Evolutionary conservation across 1,284 basidiomycete species (phyloP).

Genomic region (Ganoderma multipileum): DNA sequence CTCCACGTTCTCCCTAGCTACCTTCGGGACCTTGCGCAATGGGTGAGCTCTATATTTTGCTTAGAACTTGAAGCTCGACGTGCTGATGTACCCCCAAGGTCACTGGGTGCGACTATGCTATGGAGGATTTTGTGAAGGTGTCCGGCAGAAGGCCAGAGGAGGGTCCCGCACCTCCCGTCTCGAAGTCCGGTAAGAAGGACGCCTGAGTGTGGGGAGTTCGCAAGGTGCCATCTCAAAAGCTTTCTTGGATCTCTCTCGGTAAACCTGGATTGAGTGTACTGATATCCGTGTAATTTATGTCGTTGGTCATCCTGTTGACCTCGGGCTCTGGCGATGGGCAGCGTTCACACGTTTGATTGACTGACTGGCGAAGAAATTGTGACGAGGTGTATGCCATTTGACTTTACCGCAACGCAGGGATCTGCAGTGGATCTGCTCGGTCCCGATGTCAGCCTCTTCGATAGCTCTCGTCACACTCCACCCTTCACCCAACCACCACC

Average conservation of each 20-base stretch:
- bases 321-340: not conserved
- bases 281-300: slow-evolving; percentile 28
- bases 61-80: not conserved
- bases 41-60: slow-evolving; percentile 52
- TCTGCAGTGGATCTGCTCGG: not conserved
- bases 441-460: not conserved
- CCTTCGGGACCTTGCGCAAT: slow-evolving; percentile 72
- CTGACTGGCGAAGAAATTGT: not conserved
- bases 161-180: slow-evolving; percentile 31
- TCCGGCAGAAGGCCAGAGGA: slow-evolving; percentile 54
- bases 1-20: slow-evolving; percentile 72
- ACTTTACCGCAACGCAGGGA: not conserved
- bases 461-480: not conserved
- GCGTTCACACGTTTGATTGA: not conserved
- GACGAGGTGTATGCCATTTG: not conserved
- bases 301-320: not conserved
- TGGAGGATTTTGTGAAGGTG: slow-evolving; percentile 55
- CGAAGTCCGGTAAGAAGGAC: slow-evolving; percentile 10
- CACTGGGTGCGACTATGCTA: slow-evolving; percentile 54
- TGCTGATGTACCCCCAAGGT: slow-evolving; percentile 47
- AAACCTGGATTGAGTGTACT: slow-evolving; percentile 8
- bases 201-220: slow-evolving; percentile 6
- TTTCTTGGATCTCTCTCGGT: not conserved
- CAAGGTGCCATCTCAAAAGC: not conserved
- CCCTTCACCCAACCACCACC: slow-evolving; percentile 2